phyloP scores from a whole-genome alignment of 306 rosid species.

The Trifolium subterraneum region DNA sequence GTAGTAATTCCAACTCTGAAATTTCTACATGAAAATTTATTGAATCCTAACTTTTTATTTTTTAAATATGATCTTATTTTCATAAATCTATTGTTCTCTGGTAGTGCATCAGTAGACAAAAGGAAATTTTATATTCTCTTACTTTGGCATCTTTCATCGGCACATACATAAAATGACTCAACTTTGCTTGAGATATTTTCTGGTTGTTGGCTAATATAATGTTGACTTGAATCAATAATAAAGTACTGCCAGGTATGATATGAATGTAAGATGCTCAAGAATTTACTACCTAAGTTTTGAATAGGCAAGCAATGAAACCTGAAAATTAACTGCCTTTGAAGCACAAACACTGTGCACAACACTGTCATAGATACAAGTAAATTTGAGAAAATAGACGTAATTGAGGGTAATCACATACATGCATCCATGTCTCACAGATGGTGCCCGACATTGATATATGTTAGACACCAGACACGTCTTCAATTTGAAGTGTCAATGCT shows the following conservation, averaged over 20 bases:
- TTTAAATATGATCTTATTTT: conserved; percentile 5
- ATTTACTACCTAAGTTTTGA: not conserved
- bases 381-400: too few relatives aligned
- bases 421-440: too few relatives aligned
- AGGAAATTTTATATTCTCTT: too few relatives aligned
- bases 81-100: conserved; percentile 4
- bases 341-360: too few relatives aligned
- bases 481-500: not conserved
- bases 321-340: not conserved
- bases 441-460: not conserved
- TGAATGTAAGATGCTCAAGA: not conserved
- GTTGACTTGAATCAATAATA: not conserved
- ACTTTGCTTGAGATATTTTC: not conserved
- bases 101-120: not conserved
- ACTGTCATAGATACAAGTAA: not conserved
- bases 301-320: not conserved
- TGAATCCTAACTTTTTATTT: not conserved
- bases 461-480: not conserved
- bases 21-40: conserved; percentile 4
- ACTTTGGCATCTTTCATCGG: too few relatives aligned
- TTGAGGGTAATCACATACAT: not conserved
- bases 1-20: conserved; percentile 48
- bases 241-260: not conserved
- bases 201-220: not conserved
- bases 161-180: not conserved